Evolutionary conservation across 1,139 yeast species (phyloP), one percentile per base, ranked within the genome.

Genomic region (Insectozyma bohioensis): DNA sequence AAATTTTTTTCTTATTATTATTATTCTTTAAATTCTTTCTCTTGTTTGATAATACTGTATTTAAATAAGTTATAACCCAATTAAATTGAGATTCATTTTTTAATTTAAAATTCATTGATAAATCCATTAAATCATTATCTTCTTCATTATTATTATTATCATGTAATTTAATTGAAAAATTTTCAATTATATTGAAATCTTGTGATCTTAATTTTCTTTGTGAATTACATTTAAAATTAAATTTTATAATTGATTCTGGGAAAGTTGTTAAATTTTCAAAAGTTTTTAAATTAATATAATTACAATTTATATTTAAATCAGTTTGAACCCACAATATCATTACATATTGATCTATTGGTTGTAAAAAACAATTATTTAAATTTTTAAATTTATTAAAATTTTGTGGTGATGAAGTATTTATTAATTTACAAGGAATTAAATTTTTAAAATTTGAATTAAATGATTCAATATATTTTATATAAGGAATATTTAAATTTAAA

Each of bases 241-340:
- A 33, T 19, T 25, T 34, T 8, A 45, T 22, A 19, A 33, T 37
- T 24, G 25, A 37, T 6, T 19, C 12, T 24, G 39, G 46, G 26
- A 26, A 36, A 17, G 31, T 29, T 17, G 14, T 33, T 28, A 30
- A 37, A n/a, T 20, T 35, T 31, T 20, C 32, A 34, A 39, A 43
- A 30, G 39, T 34, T 9, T 27, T 19, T 20, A 51, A 37, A 26
- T 49, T 49, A 10, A 39, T 24, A 28, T 45, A 41, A 24, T 43
- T 40, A 6, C 45, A 25, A 6, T 21, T 29, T 15, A 31, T 23
- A 22, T 34, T 24, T 15, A n/a, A 24, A 5, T 26, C 16, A 7
- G 31, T 25, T 19, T 39, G 35, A 11, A 35, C 28, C 54, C 54
- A 49, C 12, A 49, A 18, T 6, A 48, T 37, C 11, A 50, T 17